A percentile compares a stretch with the other conserved stretches of the same genome.
phyloP scores from a whole-genome alignment of 2,329 filamentous ascomycete species.

The Coniella lustricola region DNA sequence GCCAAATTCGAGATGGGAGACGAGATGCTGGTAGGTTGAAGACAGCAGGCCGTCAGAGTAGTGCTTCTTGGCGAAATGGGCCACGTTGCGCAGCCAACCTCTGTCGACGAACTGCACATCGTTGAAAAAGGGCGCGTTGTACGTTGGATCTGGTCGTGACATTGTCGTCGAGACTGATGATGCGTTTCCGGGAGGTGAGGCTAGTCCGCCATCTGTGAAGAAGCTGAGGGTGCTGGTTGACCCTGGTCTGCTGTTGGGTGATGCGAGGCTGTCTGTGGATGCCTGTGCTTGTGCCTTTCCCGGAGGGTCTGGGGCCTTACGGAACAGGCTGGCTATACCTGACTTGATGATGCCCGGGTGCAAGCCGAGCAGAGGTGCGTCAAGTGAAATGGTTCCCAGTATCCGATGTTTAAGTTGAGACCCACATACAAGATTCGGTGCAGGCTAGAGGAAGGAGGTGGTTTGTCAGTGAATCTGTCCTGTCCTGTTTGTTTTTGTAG shows the following conservation, averaged over 20 bases:
- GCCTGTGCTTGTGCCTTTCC: constrained; percentile 21
- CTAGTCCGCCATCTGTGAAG: constrained; percentile 5
- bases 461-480: not conserved
- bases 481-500: not conserved
- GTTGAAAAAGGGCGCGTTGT: constrained; percentile 69
- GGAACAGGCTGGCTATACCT: constrained; percentile 72
- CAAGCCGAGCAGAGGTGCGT: constrained; percentile 81
- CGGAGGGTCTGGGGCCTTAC: constrained; percentile 31
- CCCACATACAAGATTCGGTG: constrained; percentile 25
- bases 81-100: constrained; percentile 58
- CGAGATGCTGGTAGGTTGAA: constrained; percentile 66
- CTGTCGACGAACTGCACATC: constrained; percentile 64
- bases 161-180: constrained; percentile 15
- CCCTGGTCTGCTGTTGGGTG: constrained; percentile 15
- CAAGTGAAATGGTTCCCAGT: constrained; percentile 73
- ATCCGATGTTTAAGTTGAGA: constrained; percentile 63
- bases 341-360: constrained; percentile 83
- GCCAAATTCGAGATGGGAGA: constrained; percentile 78
- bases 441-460: constrained; percentile 23
- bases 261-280: constrained; percentile 10
- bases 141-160: constrained; percentile 50
- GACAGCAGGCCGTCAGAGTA: constrained; percentile 59
- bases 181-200: constrained; percentile 14
- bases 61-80: constrained; percentile 79
- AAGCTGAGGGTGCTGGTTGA: constrained; percentile 19